These are phyloP conservation scores for Cichorium intybus DNA, from an alignment of 140 eudicot species.

Conservation along the genomic window DNA sequence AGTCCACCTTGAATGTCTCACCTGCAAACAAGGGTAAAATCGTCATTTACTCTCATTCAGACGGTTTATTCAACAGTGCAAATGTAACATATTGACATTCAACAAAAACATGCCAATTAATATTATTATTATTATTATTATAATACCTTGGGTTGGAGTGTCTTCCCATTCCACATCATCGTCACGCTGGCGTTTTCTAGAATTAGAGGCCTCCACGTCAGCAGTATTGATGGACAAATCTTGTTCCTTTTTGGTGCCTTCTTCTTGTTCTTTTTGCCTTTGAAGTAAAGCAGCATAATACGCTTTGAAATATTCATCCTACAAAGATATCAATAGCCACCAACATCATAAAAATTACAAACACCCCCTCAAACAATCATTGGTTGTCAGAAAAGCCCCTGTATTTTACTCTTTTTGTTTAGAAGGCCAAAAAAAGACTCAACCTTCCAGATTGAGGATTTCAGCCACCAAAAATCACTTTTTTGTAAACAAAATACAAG, in stretches of 20 bases:
- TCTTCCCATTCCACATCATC: slow-evolving; percentile 64
- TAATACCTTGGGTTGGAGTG: slow-evolving; percentile 53
- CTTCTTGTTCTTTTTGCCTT: slow-evolving; percentile 71
- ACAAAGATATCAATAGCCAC: slow-evolving; percentile 15
- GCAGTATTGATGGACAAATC: slow-evolving; percentile 27
- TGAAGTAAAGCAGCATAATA: slow-evolving; percentile 82
- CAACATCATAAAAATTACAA: not conserved
- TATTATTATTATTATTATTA: not conserved
- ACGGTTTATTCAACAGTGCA: too few relatives aligned
- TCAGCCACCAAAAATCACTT: too few relatives aligned
- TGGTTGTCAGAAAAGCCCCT: not conserved
- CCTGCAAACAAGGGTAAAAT: slow-evolving; percentile 6
- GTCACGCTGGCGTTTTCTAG: slow-evolving; percentile 61
- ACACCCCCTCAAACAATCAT: not conserved
- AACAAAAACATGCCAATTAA: not conserved
- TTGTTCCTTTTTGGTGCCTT: slow-evolving; percentile 44
- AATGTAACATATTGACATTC: not conserved
- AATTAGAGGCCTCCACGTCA: slow-evolving; percentile 33
- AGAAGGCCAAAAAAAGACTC: slow-evolving; percentile 30
- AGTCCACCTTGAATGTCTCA: slow-evolving; percentile 35
- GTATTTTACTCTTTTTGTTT: too few relatives aligned
- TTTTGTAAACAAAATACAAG: too few relatives aligned
- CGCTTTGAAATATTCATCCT: slow-evolving; percentile 82
- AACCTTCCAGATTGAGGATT: slow-evolving; percentile 44
- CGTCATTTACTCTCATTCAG: too few relatives aligned